Evolutionary conservation across 805 yeast genomes (phyloP).

Genomic region (Candida hispaniensis): DNA sequence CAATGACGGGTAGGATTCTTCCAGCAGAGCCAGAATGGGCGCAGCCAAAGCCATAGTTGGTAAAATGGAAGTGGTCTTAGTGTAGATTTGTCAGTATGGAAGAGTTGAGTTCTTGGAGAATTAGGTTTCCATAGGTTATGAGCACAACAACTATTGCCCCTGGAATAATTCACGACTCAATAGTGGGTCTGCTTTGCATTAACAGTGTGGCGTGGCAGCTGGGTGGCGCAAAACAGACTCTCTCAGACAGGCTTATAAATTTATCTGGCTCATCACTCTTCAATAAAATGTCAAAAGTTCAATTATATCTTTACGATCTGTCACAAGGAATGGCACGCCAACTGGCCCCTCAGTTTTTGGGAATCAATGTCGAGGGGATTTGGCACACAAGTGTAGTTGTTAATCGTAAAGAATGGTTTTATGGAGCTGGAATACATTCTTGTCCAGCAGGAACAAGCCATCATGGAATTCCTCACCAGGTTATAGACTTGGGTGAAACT

Average conservation of each 20-base stretch:
- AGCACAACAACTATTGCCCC: too few relatives aligned
- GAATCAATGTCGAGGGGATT: slow-evolving; percentile 45
- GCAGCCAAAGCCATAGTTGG: slow-evolving; percentile 73
- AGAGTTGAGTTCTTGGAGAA: too few relatives aligned
- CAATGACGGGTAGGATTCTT: slow-evolving; percentile 66
- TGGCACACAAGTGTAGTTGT: slow-evolving; percentile 55
- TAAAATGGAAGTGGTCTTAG: too few relatives aligned
- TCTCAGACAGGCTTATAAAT: too few relatives aligned
- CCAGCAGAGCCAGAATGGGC: slow-evolving; percentile 79
- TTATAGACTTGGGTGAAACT: slow-evolving; percentile 45
- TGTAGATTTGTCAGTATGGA: too few relatives aligned
- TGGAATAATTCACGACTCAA: too few relatives aligned
- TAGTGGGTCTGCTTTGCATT: too few relatives aligned
- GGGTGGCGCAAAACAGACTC: too few relatives aligned
- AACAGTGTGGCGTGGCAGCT: too few relatives aligned
- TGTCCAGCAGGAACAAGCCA: slow-evolving; percentile 44
- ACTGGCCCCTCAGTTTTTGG: slow-evolving; percentile 42
- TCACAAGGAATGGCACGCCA: slow-evolving; percentile 50
- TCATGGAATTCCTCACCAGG: slow-evolving; percentile 47
- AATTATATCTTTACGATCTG: slow-evolving; percentile 53
- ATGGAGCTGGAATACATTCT: slow-evolving; percentile 47
- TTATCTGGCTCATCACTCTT: too few relatives aligned
- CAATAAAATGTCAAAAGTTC: slow-evolving; percentile 29
- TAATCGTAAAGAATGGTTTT: slow-evolving; percentile 45
- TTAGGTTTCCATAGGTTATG: too few relatives aligned